Evolutionary conservation across 495 filamentous ascomycete genomes (phyloP), one percentile per base, ranked within the genome.

Genomic region (Margaritispora aquatica): DNA sequence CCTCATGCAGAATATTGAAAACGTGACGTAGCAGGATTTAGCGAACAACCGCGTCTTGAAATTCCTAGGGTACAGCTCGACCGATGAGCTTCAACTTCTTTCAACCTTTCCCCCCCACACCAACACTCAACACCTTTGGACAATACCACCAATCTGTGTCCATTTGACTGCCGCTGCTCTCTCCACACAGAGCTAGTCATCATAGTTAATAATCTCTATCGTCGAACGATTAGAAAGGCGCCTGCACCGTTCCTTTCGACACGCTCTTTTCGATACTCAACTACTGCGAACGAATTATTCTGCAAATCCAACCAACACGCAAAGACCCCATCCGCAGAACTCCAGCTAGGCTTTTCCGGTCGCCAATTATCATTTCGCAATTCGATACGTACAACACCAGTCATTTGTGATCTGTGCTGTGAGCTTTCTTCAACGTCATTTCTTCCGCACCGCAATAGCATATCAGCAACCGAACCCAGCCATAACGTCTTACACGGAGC

Each of bases 191-290:
- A n/a, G n/a, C n/a, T n/a, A n/a, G n/a, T 17, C 44, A 26, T 46
- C 51, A 53, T 27, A 63, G 61, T 54, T 60, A 49, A 19, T 26
- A 56, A 22, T 38, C 51, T 20, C 21, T 21, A 57, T 41, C 54
- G 52, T 60, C 47, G 44, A 62, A 64, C n/a, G 58, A 61, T 52
- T 55, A 34, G 58, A 64, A 55, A 51, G 54, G 61, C 65, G 65
- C 65, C 65, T 67, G 65, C 65, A 67, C 65, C 65, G 65, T 62
- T 60, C 64, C 61, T 59, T 58, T 64, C 59, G 51, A 67, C 59
- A 63, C 62, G 56, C 65, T 67, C 62, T 62, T 62, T 64, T 62
- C 62, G 55, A 54, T 57, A 41, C n/a, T 41, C 19, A 15, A 29
- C 20, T 36, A 27, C 38, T 47, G 44, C 51, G 26, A 55, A 50